These are phyloP conservation scores for Aspergillus bridgeri DNA, from an alignment of 495 filamentous ascomycete species.

Conservation along the genomic window DNA sequence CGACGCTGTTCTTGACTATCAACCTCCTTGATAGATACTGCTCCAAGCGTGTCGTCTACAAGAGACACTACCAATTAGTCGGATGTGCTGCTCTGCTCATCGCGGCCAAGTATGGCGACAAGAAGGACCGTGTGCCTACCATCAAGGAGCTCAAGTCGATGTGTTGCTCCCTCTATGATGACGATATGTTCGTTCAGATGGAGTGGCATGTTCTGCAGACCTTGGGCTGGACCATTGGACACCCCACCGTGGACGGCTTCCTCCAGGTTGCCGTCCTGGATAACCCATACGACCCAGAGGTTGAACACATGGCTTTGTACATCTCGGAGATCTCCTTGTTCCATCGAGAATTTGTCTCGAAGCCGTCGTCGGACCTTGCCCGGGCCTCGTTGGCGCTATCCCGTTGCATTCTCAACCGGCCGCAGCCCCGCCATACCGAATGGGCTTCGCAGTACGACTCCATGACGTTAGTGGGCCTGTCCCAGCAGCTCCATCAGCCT, in stretches of 20 bases:
- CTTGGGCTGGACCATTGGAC: conserved; percentile 92
- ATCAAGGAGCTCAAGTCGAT: conserved; percentile 96
- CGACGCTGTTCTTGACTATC: conserved; percentile 91
- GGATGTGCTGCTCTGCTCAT: conserved; percentile 95
- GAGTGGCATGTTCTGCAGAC: conserved; percentile 99
- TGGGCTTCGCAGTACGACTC: conserved; percentile 83
- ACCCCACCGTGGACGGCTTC: conserved; percentile 93
- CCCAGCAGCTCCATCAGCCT: conserved; percentile 81
- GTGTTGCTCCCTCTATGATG: conserved; percentile 98
- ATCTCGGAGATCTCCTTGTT: conserved; percentile 92
- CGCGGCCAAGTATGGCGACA: conserved; percentile 97
- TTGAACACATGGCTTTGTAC: conserved; percentile 92
- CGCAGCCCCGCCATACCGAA: conserved; percentile 67
- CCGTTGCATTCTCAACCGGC: conserved; percentile 77
- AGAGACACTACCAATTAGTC: conserved; percentile 97
- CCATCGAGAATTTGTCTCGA: conserved; percentile 92
- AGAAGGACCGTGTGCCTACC: conserved; percentile 93
- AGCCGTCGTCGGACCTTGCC: conserved; percentile 84
- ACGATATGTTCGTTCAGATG: conserved; percentile 99
- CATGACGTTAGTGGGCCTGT: conserved; percentile 72
- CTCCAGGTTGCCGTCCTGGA: conserved; percentile 72
- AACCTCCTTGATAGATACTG: conserved; percentile 98
- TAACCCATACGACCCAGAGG: conserved; percentile 66
- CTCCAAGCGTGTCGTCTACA: conserved; percentile 97
- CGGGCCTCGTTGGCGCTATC: conserved; percentile 81